Evolutionary conservation across 805 yeast species (phyloP), one percentile per base, ranked within the genome.

Genomic region (Teunomyces pallodes): DNA sequence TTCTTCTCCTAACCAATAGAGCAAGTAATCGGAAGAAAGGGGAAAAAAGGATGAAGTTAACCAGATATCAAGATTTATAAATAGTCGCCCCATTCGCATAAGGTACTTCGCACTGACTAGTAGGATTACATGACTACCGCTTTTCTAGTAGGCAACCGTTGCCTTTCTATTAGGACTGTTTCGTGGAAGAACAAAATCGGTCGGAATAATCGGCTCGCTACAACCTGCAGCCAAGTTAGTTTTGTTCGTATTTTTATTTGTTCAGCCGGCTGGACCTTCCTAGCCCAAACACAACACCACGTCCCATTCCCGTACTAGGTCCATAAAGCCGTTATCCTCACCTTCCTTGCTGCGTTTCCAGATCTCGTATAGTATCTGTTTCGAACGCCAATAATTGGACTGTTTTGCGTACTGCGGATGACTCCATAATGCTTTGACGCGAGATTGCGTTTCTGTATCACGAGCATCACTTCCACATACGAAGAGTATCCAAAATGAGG

Each of bases 281-380:
- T 53, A 70, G 3, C 69, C 72, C 40, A 74, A 57, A 49, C 69
- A 65, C 47, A 74, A 58, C 5, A 66, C 68, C 10, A 71, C 59
- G 28, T 76, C 82, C 85, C 85, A 81, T 48, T 75, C 81, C 45
- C 81, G 68, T 1, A 80, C 65, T 64, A 80, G 58, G 53, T 80
- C 83, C 67, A 81, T 69, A 76, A 82, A 80, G 28, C 80, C 77
- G 24, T 54, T 45, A 43, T 67, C 59, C 50, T 69, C 65, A 10
- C 70, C 70, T 20, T 58, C 57, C 4, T 65, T 67, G 36, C 76
- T 56, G 24, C 80, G 59, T 32, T 75, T 67, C 80, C 82, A 78
- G 10, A 78, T 69, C 55, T 80, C 84, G 50, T 68, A 67, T 51
- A 80, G 61, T 26, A 80, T 69, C 56, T 81, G 85, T 53, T 79